Percentiles rank a stretch among this genome's conserved stretches.
Conservation (phyloP, 345 rosid genomes). For the Syzygium jambos region DNA sequence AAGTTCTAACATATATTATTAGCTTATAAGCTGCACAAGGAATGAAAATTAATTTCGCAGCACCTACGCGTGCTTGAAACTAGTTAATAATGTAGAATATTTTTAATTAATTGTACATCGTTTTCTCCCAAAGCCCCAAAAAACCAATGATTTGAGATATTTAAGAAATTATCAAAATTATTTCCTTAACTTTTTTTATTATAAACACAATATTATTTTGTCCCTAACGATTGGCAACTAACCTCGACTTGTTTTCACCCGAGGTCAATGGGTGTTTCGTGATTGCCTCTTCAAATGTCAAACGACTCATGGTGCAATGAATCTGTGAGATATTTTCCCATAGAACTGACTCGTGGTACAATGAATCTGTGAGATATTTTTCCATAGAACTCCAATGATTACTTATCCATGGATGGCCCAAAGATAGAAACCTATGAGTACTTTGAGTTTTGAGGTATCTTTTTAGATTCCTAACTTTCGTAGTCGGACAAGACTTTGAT, state of each 20-base stretch:
- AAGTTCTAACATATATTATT: neutral
- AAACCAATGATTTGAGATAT: neutral
- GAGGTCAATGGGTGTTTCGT: neutral
- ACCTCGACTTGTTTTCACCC: neutral
- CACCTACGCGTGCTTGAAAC: neutral
- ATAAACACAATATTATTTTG: neutral
- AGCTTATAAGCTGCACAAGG: neutral
- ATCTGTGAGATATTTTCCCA: neutral
- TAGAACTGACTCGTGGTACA: too few species aligned
- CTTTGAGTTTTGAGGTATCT: neutral
- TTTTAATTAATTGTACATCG: neutral
- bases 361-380: neutral
- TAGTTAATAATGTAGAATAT: neutral
- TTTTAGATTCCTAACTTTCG: neutral
- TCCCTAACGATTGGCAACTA: neutral
- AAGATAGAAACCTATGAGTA: neutral
- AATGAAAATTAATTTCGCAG: neutral
- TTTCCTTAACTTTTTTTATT: neutral
- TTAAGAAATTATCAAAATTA: neutral
- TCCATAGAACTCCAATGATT: neutral
- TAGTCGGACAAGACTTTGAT: neutral
- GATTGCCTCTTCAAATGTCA: neutral
- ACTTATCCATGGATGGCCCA: neutral
- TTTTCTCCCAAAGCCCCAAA: neutral
- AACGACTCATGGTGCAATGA: neutral